Base-by-base conservation (phyloP, 2,329 filamentous ascomycete genomes). In the Zarea fungicola region DNA sequence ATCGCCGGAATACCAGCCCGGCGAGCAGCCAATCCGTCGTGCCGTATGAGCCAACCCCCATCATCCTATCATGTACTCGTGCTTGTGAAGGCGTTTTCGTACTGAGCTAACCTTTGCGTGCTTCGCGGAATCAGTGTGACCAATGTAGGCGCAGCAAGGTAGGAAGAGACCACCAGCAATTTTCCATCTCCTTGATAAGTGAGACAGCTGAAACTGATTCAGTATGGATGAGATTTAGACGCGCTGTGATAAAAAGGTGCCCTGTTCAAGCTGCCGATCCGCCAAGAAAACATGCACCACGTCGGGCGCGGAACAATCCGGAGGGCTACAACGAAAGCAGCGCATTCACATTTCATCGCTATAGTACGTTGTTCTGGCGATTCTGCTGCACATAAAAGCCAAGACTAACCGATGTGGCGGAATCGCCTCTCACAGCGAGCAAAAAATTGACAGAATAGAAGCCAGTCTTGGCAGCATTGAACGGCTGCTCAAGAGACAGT, bases 321-420 rank as follows among this genome's bases (percentile, higher is more conserved):
- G n/a, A n/a, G n/a, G 76, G 25, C 78, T 75, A 58, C 76, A 80
- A 57, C 65, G 69, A 42, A 69, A 76, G 36, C 77, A 80, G 57
- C 67, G 78, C 47, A 77, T 81, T 35, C 66, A 81, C 53, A 81
- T 81, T 52, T 80, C 78, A 4, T 77, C 76, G 35, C 77, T 80
- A 70, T 81, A 81, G 77, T 81, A 63, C 56, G 75, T 68, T 34
- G 41, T 7, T 48, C 21, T 26, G 9, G 10, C 13, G 18, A 10
- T 18, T 19, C 13, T 18, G n/a, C n/a, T 32, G 3, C 14, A 35
- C 21, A 35, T 16, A 7, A 25, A 8, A 19, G 6, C 16, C n/a
- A 14, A 14, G 16, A 25, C 35, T 35, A 21, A 47, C 35, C 19
- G n/a, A n/a, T n/a, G n/a, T n/a, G n/a, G n/a, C n/a, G 22, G 6